These are phyloP conservation scores for Xylaria curta DNA, from an alignment of 495 filamentous ascomycete genomes.

Conservation along the genomic window DNA sequence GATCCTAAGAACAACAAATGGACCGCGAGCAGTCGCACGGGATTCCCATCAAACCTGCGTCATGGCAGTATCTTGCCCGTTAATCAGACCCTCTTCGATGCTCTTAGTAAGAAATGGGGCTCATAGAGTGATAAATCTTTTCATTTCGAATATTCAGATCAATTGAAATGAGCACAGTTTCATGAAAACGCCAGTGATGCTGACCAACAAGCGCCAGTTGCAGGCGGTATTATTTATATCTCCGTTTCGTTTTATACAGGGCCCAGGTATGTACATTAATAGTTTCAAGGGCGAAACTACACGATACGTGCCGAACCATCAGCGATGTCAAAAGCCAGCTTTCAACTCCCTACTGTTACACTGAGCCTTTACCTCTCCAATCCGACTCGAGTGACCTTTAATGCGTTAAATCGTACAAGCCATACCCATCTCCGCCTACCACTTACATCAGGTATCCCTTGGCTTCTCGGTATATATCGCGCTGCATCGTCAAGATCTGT, in stretches of 20 bases:
- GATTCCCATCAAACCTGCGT: constrained; percentile 54
- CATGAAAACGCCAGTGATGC: background rate
- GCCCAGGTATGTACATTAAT: background rate
- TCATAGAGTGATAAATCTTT: background rate
- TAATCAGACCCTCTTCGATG: constrained; percentile 47
- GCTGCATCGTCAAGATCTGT: constrained; percentile 19
- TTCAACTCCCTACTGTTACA: background rate
- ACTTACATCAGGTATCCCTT: constrained; percentile 6
- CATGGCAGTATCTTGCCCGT: constrained; percentile 58
- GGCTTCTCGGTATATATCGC: constrained; percentile 20
- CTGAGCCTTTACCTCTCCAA: background rate
- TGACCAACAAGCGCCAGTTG: background rate
- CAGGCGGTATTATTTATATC: background rate
- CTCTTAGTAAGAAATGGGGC: constrained; percentile 50
- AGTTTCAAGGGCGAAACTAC: background rate
- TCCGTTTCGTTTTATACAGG: background rate
- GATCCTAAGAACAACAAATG: constrained; percentile 51
- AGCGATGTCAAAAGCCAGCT: background rate
- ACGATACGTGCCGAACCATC: background rate
- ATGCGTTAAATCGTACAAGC: background rate
- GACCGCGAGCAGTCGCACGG: constrained; percentile 46
- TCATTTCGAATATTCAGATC: no score
- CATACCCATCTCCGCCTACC: background rate
- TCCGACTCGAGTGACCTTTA: background rate
- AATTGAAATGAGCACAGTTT: background rate